Percentiles rank a stretch among this genome's conserved stretches.
Evolutionary conservation across 768 basidiomycete genomes (phyloP).

Genomic region (Clathrus columnatus): DNA sequence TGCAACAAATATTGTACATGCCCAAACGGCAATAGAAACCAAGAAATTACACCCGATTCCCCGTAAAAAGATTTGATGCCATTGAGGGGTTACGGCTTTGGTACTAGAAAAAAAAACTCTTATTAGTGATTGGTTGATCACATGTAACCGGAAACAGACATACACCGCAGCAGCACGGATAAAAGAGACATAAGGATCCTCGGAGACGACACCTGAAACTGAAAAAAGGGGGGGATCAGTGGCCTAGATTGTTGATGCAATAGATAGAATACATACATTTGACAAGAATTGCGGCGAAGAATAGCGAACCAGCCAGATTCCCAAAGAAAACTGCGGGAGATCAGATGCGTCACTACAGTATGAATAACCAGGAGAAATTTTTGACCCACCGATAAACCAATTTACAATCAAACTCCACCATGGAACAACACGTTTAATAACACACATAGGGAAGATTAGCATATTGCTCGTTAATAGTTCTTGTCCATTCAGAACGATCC

Average conservation of each 20-base stretch:
- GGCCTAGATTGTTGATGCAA: background rate
- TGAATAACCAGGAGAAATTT: background rate
- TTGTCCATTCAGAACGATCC: constrained; percentile 64
- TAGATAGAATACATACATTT: constrained; percentile 38
- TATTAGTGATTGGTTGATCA: background rate
- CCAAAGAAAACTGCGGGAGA: constrained; percentile 50
- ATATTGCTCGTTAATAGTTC: constrained; percentile 71
- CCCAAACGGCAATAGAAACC: constrained; percentile 67
- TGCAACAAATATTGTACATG: constrained; percentile 24
- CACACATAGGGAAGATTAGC: constrained; percentile 69
- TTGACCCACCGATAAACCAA: constrained; percentile 51
- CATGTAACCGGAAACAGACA: constrained; percentile 17
- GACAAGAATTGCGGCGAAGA: constrained; percentile 58
- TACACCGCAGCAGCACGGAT: constrained; percentile 51
- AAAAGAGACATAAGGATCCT: constrained; percentile 47
- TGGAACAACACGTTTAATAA: constrained; percentile 50
- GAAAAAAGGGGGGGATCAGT: constrained; percentile 1
- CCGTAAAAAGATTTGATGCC: constrained; percentile 66
- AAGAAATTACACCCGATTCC: constrained; percentile 76
- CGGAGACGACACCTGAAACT: constrained; percentile 56
- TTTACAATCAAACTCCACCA: constrained; percentile 64
- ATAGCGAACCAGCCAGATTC: constrained; percentile 59
- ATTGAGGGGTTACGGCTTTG: constrained; percentile 55
- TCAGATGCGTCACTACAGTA: background rate
- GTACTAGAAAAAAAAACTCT: constrained; percentile 27